Evolutionary conservation across 2,329 filamentous ascomycete genomes (phyloP).

Genomic region (Chalara sp.): DNA sequence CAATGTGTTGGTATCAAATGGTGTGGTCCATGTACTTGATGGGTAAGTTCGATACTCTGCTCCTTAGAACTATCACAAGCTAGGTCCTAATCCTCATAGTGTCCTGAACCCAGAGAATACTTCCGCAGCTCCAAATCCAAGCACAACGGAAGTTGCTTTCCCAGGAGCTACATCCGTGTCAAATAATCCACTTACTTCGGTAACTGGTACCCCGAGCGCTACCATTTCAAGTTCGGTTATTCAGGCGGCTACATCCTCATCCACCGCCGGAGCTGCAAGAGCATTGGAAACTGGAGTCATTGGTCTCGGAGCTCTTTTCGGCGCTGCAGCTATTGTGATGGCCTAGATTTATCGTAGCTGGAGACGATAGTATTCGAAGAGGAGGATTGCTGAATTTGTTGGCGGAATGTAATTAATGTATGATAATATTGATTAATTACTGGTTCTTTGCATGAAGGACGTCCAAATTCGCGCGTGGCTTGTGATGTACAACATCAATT

Average conservation of each 20-base stretch:
- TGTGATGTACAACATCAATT: no score
- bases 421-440: no score
- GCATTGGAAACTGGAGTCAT: background rate
- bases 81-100: background rate
- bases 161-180: background rate
- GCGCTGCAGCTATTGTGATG: background rate
- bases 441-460: no score
- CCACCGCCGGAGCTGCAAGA: background rate
- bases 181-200: background rate
- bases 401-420: no score
- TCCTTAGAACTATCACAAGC: background rate
- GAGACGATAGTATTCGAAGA: no score
- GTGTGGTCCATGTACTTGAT: slow-evolving; percentile 52
- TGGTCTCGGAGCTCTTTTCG: background rate
- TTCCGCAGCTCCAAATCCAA: background rate
- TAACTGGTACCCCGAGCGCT: background rate
- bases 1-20: slow-evolving; percentile 46
- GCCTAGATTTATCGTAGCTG: no score
- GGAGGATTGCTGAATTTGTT: no score
- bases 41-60: slow-evolving; percentile 8
- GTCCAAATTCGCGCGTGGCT: no score
- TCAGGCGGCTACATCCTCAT: background rate
- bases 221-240: background rate
- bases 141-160: background rate
- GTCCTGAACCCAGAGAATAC: background rate